Conservation (phyloP, 176 grass and related monocot species). For the Avena atlantica region DNA sequence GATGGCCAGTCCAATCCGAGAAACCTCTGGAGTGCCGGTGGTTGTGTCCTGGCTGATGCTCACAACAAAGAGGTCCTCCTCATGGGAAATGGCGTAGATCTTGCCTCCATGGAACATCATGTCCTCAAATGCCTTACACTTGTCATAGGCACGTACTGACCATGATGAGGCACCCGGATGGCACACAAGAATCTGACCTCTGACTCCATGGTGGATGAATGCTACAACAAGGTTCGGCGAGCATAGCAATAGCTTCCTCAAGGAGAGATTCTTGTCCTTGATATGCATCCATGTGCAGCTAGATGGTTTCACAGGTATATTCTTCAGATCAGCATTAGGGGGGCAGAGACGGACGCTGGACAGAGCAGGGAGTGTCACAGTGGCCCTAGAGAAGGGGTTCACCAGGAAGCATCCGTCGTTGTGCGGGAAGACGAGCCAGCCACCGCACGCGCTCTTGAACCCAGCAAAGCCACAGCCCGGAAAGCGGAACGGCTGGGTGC, state of each 20-base stretch:
- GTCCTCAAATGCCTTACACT: not conserved
- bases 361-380: not conserved
- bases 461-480: no score
- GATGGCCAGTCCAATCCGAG: not conserved
- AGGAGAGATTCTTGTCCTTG: not conserved
- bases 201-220: not conserved
- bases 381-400: not conserved
- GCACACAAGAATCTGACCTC: not conserved
- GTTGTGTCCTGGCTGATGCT: constrained; percentile 3
- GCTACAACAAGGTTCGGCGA: not conserved
- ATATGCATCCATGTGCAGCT: not conserved
- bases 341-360: not conserved
- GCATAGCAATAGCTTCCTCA: not conserved
- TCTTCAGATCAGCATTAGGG: not conserved
- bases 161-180: not conserved
- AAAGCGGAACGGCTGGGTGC: not conserved
- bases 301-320: not conserved
- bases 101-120: not conserved
- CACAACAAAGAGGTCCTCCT: constrained; percentile 1
- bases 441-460: no score
- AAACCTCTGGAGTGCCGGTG: not conserved
- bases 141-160: constrained; percentile 8
- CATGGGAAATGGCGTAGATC: not conserved
- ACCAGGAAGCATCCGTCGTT: not conserved
- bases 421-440: not conserved